Evolutionary conservation across 1,284 basidiomycete genomes (phyloP).

Genomic region (Xerocomus amazonicus): DNA sequence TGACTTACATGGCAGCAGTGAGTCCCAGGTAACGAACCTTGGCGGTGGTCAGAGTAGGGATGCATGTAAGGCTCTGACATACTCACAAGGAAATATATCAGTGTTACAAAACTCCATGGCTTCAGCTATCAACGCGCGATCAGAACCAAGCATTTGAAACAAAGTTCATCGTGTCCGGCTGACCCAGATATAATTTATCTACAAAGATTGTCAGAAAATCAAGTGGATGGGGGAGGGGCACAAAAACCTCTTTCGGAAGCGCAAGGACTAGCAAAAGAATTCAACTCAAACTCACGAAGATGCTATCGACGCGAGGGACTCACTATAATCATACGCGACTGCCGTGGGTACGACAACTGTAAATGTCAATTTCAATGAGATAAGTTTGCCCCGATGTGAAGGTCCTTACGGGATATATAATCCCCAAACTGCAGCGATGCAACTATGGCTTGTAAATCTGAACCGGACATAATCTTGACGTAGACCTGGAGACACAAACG

Average conservation of each 20-base stretch:
- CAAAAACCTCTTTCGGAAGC: conserved; percentile 14
- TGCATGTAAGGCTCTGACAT: background rate
- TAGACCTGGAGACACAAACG: background rate
- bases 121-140: conserved; percentile 12
- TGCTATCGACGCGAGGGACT: background rate
- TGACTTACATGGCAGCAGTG: conserved; percentile 12
- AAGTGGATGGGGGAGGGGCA: background rate
- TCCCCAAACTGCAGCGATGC: conserved; percentile 13
- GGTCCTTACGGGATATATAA: conserved; percentile 13
- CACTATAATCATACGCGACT: conserved; percentile 21
- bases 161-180: too few relatives aligned
- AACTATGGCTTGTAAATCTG: conserved; percentile 6
- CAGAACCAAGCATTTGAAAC: background rate
- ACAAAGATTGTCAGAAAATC: background rate
- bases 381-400: background rate
- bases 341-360: conserved; percentile 12
- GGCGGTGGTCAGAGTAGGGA: background rate
- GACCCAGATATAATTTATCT: conserved; percentile 23
- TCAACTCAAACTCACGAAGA: background rate
- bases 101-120: conserved; percentile 18
- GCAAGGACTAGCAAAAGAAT: conserved; percentile 12
- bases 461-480: conserved; percentile 14
- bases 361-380: conserved; percentile 3
- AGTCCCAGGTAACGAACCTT: conserved; percentile 24
- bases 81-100: conserved; percentile 21